A percentile compares a stretch with the other conserved stretches of the same genome.
Conservation (phyloP, 2,329 filamentous ascomycete species). For the Botrytis porri region DNA sequence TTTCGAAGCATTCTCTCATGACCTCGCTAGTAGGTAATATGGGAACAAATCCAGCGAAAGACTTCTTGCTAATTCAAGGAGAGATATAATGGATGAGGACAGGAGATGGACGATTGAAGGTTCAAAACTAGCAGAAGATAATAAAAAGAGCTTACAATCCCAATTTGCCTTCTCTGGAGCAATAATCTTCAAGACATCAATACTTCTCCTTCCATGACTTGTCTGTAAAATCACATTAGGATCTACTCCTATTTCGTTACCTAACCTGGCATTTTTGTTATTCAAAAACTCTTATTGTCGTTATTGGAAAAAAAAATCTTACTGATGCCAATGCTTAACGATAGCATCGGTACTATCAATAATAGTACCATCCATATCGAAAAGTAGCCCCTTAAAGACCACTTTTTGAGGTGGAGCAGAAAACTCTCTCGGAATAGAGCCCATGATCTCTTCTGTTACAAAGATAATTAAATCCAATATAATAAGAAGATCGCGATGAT, state of each 20-base stretch:
- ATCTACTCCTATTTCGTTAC: conserved; percentile 77
- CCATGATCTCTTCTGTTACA: conserved; percentile 25
- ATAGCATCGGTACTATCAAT: conserved; percentile 79
- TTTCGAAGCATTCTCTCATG: not conserved
- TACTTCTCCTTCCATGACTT: conserved; percentile 85
- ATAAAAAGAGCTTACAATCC: conserved; percentile 67
- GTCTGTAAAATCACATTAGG: conserved; percentile 83
- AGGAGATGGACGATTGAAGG: not conserved
- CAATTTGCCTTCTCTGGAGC: conserved; percentile 84
- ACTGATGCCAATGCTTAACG: conserved; percentile 69
- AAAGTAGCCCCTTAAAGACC: conserved; percentile 34
- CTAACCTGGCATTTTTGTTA: conserved; percentile 54
- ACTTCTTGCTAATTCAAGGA: not conserved
- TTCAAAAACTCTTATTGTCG: not conserved
- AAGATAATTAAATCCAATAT: not conserved
- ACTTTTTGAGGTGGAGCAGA: conserved; percentile 29
- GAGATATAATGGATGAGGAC: not conserved
- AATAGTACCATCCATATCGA: conserved; percentile 77
- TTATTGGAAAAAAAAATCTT: conserved; percentile 12
- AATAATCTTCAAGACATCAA: conserved; percentile 78
- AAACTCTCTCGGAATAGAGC: conserved; percentile 27
- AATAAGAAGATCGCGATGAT: not conserved
- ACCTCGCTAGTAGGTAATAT: not conserved
- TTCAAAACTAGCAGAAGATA: not conserved
- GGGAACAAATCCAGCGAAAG: not conserved